Base-by-base conservation (phyloP, 2,329 filamentous ascomycete species). In the Aspergillus neoniger region DNA sequence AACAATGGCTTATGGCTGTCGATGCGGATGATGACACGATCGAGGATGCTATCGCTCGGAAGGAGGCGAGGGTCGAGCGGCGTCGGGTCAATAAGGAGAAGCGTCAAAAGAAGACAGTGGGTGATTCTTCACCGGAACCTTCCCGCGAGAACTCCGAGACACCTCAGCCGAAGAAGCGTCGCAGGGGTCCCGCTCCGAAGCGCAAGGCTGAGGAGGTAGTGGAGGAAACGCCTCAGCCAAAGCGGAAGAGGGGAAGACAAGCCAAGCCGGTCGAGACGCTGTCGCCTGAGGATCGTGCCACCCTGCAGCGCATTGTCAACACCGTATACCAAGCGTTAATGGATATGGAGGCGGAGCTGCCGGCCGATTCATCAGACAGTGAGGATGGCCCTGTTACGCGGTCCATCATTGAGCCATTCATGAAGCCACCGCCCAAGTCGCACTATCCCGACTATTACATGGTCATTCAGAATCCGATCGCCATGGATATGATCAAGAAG, bases 1-100 rank as follows among this genome's bases (percentile, higher is more conserved):
- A 99, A 80, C 96, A 99, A 77, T 99, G 95, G 95, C 85, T 98
- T 55, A 94, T 96, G 82, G 95, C 95, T 57, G 94, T 99, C 32
- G 95, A 99, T 74, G 94, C 96, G 62, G 93, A 97, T 54, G 95
- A 99, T 1, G 95, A 99, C 73, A 89, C 87, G 0, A 92, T 96
- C 30, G 95, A 98, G 74, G 93, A 92, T 57, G 95, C 95, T 2
- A 93, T 96, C 39, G 91, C 91, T 38, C 88, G 95, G 43, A 98
- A 97, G 72, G 88, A 92, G 73, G 91, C 91, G 4, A 87, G 91
- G 56, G 91, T 92, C 66, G 91, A 92, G 63, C 91, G 88, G 74
- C 88, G 93, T 38, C 88, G 90, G 55, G 80, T 81, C 8, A 97
- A 96, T 72, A 90, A 91, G 71, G 77, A 89, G 15, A 90, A 88